These are phyloP conservation scores for Digitaria exilis DNA, from an alignment of 202 grass and related monocot genomes.

Conservation along the genomic window DNA sequence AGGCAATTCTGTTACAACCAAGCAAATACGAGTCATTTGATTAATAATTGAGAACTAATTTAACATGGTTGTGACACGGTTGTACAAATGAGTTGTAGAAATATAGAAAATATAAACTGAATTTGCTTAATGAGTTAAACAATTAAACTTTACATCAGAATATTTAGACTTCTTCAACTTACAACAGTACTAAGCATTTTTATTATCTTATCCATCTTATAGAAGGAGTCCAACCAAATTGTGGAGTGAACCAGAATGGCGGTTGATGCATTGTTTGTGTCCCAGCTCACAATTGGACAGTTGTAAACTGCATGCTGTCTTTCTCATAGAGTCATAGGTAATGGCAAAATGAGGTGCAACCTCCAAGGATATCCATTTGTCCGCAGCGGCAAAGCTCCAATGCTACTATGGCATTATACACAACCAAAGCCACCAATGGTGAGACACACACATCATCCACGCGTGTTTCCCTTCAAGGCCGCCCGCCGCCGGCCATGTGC, in stretches of 20 bases:
- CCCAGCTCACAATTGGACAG: not conserved
- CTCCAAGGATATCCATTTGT: constrained; percentile 57
- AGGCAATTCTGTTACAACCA: too few relatives aligned
- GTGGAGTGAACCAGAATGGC: too few relatives aligned
- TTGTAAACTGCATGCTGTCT: constrained; percentile 18
- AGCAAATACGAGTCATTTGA: too few relatives aligned
- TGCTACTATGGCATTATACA: not conserved
- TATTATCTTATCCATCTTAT: too few relatives aligned
- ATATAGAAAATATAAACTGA: too few relatives aligned
- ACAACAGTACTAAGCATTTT: too few relatives aligned
- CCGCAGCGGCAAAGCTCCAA: not conserved
- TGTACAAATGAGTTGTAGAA: too few relatives aligned
- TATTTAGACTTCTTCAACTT: not conserved
- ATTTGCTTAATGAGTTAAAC: too few relatives aligned
- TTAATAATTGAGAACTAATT: too few relatives aligned
- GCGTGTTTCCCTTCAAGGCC: not conserved
- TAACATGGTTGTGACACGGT: too few relatives aligned
- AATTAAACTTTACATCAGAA: not conserved
- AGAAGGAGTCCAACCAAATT: too few relatives aligned
- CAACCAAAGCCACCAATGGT: constrained; percentile 23
- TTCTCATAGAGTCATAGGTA: constrained; percentile 8
- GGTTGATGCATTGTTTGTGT: not conserved
- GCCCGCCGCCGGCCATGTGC: constrained; percentile 44
- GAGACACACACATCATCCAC: not conserved
- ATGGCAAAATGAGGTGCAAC: constrained; percentile 8